phyloP scores from a whole-genome alignment of 352 stramenopile genomes.

The Phytophthora multivora region DNA sequence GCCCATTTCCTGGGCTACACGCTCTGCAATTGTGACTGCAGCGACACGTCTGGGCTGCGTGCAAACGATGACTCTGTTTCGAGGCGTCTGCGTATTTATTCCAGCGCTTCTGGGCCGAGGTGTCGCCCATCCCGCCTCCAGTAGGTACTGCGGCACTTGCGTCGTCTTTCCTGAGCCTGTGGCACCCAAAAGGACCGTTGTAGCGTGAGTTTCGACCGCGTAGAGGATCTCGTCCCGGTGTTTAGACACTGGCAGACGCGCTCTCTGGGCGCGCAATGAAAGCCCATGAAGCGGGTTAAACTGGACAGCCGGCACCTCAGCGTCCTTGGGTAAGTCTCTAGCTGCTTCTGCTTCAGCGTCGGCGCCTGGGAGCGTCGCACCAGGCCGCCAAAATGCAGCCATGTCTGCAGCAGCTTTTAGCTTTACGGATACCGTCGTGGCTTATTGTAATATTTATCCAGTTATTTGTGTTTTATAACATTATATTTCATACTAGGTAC shows the following conservation, averaged over 20 bases:
- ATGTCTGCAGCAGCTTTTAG: slow-evolving; percentile 10
- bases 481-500: background rate
- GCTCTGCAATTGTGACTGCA: slow-evolving; percentile 97
- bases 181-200: slow-evolving; percentile 92
- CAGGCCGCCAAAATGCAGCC: slow-evolving; percentile 75
- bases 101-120: slow-evolving; percentile 4
- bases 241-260: slow-evolving; percentile 86
- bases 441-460: background rate
- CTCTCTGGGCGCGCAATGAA: slow-evolving; percentile 57
- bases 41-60: slow-evolving; percentile 96
- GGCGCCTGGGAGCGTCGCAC: slow-evolving; percentile 41
- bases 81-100: background rate
- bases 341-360: slow-evolving; percentile 34
- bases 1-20: slow-evolving; percentile 98
- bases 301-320: slow-evolving; percentile 47
- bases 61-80: slow-evolving; percentile 77
- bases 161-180: slow-evolving; percentile 94
- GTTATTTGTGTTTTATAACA: background rate
- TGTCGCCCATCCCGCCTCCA: slow-evolving; percentile 88
- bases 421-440: background rate
- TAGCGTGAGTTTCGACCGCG: slow-evolving; percentile 85
- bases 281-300: slow-evolving; percentile 73
- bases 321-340: slow-evolving; percentile 38
- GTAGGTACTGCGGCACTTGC: slow-evolving; percentile 92
- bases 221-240: slow-evolving; percentile 92